These are phyloP conservation scores for Testicularia cyperi DNA, from an alignment of 1,284 basidiomycete species.

Conservation along the genomic window DNA sequence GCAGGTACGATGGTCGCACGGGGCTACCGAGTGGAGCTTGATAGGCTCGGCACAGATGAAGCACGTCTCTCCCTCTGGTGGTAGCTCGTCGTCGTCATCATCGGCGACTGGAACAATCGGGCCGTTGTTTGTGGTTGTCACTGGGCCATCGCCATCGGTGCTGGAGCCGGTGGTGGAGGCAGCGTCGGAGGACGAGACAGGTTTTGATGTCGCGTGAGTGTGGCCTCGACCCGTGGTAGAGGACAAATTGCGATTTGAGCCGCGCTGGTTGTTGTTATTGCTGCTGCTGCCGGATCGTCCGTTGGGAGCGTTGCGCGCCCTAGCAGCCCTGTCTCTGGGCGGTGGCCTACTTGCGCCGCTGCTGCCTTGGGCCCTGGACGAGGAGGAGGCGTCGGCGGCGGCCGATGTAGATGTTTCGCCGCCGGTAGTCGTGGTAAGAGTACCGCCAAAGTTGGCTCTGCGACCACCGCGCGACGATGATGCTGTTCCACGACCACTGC, in stretches of 20 bases:
- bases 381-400: background rate
- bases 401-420: no score
- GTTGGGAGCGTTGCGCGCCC: no score
- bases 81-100: constrained; percentile 62
- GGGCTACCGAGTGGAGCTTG: constrained; percentile 82
- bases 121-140: background rate
- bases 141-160: background rate
- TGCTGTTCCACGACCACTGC: constrained; percentile 4
- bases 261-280: background rate
- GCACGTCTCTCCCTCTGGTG: constrained; percentile 66
- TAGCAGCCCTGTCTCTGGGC: no score
- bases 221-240: no score
- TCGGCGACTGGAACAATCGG: no score
- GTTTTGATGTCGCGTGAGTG: no score
- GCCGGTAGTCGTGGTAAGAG: no score
- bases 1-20: constrained; percentile 89
- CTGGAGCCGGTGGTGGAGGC: background rate
- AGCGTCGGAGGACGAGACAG: no score
- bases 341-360: no score
- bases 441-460: constrained; percentile 43
- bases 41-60: constrained; percentile 96
- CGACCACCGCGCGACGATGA: constrained; percentile 13
- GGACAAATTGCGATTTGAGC: no score
- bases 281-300: background rate
- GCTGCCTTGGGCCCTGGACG: no score